Base-by-base conservation (phyloP, 1,284 basidiomycete genomes). In the Moniliophthora roreri region DNA sequence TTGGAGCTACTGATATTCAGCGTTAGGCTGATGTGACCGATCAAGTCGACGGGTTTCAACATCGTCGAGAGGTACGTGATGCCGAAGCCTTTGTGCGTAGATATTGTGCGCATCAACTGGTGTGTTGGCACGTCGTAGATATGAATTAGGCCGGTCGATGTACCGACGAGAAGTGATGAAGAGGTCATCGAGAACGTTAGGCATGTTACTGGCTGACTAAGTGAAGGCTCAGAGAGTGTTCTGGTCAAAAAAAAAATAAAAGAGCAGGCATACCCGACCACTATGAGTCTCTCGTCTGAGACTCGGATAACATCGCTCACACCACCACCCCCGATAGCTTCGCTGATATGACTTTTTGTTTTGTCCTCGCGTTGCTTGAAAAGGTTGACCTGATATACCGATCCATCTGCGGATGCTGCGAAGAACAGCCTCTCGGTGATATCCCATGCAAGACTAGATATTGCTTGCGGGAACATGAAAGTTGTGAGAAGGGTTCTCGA, bases 101-200 rank as follows among this genome's bases (percentile, higher is more conserved):
- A 78, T 59, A 97, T 83, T 15, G 87, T 89, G 34, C 93, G 88
- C 24, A 96, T 75, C 28, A 87, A 82, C 66, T 98, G 95, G 62
- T 95, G 91, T 1, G 95, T 96, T 1, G 90, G 84, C 34, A 96
- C 81, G 58, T 97, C 90, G 65, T 95, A 92, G 26, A 95, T 68
- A 55, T 91, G 82, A 46, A 98, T 82, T n/a, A 84, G 70, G 6
- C 93, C 93, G 0, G 79, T 70, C 2, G 78, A 66, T 0, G 91
- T 93, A 11, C 93, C 93, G 21, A 83, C 81, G 15, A 95, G 70
- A 32, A 95, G 80, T 28, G 89, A 76, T 0, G 89, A 81, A 0
- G 84, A 82, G 4, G 87, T 85, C 11, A 88, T 66, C 0, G 94
- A 95, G 40, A 96, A 82, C 1, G 85, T 71, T 4, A 98, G 69